phyloP scores from a whole-genome alignment of 2,329 filamentous ascomycete species.

The Talaromyces sp. region DNA sequence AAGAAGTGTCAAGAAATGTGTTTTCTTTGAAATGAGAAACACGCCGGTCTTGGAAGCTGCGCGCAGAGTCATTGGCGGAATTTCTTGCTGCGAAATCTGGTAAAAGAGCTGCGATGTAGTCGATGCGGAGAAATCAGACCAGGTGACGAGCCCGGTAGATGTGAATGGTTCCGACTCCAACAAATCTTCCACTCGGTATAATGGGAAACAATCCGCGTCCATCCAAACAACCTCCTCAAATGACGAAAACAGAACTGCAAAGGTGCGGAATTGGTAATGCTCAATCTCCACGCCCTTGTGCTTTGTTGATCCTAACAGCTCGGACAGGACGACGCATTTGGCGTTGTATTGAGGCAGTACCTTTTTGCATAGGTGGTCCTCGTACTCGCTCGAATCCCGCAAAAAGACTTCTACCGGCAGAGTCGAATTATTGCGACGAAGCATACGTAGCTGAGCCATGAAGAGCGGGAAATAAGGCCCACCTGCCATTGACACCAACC shows the following conservation, averaged over 20 bases:
- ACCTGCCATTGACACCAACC: slow-evolving; percentile 54
- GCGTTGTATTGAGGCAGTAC: slow-evolving; percentile 45
- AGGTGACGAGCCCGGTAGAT: slow-evolving; percentile 55
- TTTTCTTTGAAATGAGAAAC: slow-evolving; percentile 39
- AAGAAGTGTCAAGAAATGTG: slow-evolving; percentile 35
- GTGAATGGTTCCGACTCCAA: slow-evolving; percentile 55
- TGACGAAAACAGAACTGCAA: slow-evolving; percentile 58
- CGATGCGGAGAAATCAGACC: slow-evolving; percentile 56
- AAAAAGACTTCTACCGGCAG: slow-evolving; percentile 52
- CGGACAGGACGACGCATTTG: slow-evolving; percentile 44
- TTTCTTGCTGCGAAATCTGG: slow-evolving; percentile 39
- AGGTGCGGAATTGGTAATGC: slow-evolving; percentile 57
- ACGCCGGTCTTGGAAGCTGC: slow-evolving; percentile 40
- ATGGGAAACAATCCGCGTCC: slow-evolving; percentile 58
- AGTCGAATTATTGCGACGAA: slow-evolving; percentile 51
- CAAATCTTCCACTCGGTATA: slow-evolving; percentile 46
- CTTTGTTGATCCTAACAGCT: slow-evolving; percentile 36
- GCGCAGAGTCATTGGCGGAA: slow-evolving; percentile 34
- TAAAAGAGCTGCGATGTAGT: slow-evolving; percentile 47
- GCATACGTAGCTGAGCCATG: slow-evolving; percentile 52
- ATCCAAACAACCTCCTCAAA: slow-evolving; percentile 61
- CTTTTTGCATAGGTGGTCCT: slow-evolving; percentile 41
- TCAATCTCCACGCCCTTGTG: slow-evolving; percentile 35
- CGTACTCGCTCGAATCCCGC: slow-evolving; percentile 41
- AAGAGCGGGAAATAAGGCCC: slow-evolving; percentile 51